Conservation (phyloP, 1,284 basidiomycete genomes). For the Trichosporon asahii region DNA sequence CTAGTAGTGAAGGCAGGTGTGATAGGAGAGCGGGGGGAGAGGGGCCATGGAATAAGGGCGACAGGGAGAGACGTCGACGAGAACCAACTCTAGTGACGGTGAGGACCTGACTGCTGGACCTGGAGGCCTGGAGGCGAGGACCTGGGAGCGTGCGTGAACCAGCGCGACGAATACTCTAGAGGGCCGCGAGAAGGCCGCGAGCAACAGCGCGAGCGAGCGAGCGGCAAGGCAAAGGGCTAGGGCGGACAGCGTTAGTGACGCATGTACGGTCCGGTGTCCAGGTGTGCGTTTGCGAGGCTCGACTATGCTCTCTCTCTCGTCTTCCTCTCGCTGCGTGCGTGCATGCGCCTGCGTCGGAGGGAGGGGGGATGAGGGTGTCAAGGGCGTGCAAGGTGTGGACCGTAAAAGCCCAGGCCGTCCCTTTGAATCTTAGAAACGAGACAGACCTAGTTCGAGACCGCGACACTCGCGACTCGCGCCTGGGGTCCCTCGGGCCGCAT, state of each 20-base stretch:
- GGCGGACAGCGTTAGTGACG: not conserved
- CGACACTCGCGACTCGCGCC: slow-evolving; percentile 6
- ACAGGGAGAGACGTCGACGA: slow-evolving; percentile 10
- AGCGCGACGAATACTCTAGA: not conserved
- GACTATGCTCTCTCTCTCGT: not conserved
- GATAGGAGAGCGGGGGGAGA: slow-evolving; percentile 8
- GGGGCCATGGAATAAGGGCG: not conserved
- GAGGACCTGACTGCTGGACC: not conserved
- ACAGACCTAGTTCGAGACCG: not conserved
- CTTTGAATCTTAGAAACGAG: slow-evolving; percentile 7
- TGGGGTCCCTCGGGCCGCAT: not conserved
- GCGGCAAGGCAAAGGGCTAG: not conserved
- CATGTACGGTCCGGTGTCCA: not conserved
- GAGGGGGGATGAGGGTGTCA: not conserved
- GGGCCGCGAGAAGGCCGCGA: not conserved
- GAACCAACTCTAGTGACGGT: not conserved
- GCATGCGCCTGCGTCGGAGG: not conserved
- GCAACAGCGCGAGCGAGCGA: not conserved
- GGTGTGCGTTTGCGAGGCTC: not conserved
- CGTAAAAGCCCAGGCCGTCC: not conserved
- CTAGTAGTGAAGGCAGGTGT: not conserved
- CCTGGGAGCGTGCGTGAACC: not conserved
- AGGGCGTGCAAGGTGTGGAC: slow-evolving; percentile 2
- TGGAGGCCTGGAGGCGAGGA: not conserved
- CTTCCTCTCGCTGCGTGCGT: not conserved